A percentile compares a stretch with the other conserved stretches of the same genome.
These are phyloP conservation scores for Hyaloperonospora arabidopsidis DNA, from an alignment of 352 stramenopile species.

Conservation along the genomic window DNA sequence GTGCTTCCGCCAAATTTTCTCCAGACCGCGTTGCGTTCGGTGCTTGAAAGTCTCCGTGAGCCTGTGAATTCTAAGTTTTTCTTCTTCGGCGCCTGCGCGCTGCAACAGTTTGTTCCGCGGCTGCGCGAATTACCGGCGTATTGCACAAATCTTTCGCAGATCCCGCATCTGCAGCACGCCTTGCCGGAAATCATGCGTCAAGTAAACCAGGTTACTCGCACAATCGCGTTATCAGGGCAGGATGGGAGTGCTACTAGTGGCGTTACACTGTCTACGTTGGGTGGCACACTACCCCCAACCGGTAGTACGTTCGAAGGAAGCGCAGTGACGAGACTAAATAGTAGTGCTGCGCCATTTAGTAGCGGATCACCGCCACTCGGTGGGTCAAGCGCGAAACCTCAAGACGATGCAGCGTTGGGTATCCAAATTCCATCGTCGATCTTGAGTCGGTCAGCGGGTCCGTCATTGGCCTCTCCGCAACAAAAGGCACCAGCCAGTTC, in stretches of 20 bases:
- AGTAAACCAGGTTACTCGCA: constrained; percentile 74
- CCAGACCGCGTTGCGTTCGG: constrained; percentile 94
- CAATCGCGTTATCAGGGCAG: constrained; percentile 37
- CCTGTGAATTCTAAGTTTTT: constrained; percentile 97
- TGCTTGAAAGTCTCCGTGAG: constrained; percentile 95
- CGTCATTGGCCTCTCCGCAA: constrained; percentile 37
- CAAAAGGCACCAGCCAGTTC: constrained; percentile 35
- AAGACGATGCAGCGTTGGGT: constrained; percentile 26
- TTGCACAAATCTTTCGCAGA: constrained; percentile 96
- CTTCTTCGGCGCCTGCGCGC: constrained; percentile 96
- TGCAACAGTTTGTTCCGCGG: constrained; percentile 96
- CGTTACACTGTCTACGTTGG: constrained; percentile 18
- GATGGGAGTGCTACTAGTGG: constrained; percentile 20
- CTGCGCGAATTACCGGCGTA: constrained; percentile 97
- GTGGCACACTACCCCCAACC: constrained; percentile 18
- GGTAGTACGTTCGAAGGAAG: constrained; percentile 17
- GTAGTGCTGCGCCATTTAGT: constrained; percentile 18
- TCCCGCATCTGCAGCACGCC: constrained; percentile 92
- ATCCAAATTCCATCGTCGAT: constrained; percentile 39
- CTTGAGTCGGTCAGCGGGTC: constrained; percentile 39
- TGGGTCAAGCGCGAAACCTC: constrained; percentile 13
- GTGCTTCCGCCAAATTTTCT: constrained; percentile 96
- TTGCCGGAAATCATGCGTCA: constrained; percentile 88
- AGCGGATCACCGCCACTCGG: constrained; percentile 14
- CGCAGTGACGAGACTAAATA: constrained; percentile 18